phyloP scores from a whole-genome alignment of 2,329 filamentous ascomycete species.

The Cytospora piceicola region DNA sequence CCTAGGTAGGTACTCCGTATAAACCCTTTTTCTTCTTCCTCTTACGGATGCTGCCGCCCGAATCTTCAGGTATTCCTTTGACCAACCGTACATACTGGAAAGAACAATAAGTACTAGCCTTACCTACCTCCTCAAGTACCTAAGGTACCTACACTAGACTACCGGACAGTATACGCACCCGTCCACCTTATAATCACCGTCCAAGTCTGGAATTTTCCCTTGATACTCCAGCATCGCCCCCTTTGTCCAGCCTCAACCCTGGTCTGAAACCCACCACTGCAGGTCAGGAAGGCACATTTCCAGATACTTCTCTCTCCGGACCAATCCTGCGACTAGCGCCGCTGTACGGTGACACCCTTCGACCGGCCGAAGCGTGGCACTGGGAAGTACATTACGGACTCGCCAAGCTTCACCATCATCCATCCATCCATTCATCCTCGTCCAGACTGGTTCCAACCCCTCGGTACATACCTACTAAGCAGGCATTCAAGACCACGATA shows the following conservation, averaged over 20 bases:
- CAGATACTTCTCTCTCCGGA: not conserved
- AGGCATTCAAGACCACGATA: not conserved
- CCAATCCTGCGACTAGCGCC: constrained; percentile 2
- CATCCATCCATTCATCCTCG: not conserved
- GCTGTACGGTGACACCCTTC: not conserved
- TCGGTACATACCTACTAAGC: no score
- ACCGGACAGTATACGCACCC: no score
- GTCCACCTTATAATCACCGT: not conserved
- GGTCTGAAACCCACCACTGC: not conserved
- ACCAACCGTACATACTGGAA: not conserved
- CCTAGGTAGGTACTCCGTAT: no score
- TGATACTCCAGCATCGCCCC: not conserved
- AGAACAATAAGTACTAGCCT: no score
- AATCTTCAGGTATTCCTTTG: not conserved
- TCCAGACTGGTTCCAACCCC: not conserved
- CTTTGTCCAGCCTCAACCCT: not conserved
- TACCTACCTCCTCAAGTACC: no score
- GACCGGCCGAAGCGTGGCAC: not conserved
- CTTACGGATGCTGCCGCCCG: not conserved
- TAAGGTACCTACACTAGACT: no score
- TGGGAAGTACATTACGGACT: not conserved
- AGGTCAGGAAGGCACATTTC: not conserved
- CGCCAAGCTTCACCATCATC: not conserved
- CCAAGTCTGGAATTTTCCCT: not conserved
- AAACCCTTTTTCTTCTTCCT: not conserved